Conservation (phyloP, 768 basidiomycete species). For the Serpula lacrymans region DNA sequence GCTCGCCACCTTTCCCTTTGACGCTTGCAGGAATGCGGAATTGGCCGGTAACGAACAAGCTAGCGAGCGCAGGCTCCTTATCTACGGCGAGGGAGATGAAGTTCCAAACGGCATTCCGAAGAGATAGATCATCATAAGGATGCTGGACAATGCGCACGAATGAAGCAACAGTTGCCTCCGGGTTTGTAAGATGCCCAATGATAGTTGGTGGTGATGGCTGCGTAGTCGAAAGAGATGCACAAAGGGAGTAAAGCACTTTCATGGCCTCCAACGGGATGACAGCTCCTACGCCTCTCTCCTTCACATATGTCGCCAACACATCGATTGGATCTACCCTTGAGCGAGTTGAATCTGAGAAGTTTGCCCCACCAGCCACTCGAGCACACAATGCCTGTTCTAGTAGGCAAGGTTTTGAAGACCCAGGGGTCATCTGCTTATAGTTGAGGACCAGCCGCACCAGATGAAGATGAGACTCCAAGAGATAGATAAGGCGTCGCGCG, state of each 20-base stretch:
- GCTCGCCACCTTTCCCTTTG: constrained; percentile 37
- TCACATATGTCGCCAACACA: constrained; percentile 64
- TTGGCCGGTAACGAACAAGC: constrained; percentile 73
- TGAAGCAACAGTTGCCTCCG: constrained; percentile 64
- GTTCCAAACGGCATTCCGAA: constrained; percentile 78
- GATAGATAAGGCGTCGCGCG: constrained; percentile 59
- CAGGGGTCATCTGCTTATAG: constrained; percentile 50
- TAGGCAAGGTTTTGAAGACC: constrained; percentile 50
- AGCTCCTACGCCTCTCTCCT: constrained; percentile 57
- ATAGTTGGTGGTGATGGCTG: constrained; percentile 69
- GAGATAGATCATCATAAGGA: constrained; percentile 71
- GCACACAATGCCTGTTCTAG: constrained; percentile 77
- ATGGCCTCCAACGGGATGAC: constrained; percentile 65
- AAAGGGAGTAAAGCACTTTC: constrained; percentile 62
- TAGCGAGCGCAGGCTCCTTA: constrained; percentile 81
- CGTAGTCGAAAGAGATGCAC: constrained; percentile 57
- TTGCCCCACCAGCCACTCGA: constrained; percentile 48
- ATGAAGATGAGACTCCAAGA: constrained; percentile 64
- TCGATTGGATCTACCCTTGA: constrained; percentile 70
- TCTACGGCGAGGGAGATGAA: constrained; percentile 80
- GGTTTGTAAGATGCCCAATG: constrained; percentile 72
- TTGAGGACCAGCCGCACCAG: constrained; percentile 62
- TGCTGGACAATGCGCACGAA: constrained; percentile 73
- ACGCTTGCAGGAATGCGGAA: constrained; percentile 47
- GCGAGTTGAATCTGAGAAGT: constrained; percentile 41